Percentiles rank a stretch among this genome's conserved stretches.
phyloP scores from a whole-genome alignment of 2,329 filamentous ascomycete genomes.

The Dissoconium aciculare region DNA sequence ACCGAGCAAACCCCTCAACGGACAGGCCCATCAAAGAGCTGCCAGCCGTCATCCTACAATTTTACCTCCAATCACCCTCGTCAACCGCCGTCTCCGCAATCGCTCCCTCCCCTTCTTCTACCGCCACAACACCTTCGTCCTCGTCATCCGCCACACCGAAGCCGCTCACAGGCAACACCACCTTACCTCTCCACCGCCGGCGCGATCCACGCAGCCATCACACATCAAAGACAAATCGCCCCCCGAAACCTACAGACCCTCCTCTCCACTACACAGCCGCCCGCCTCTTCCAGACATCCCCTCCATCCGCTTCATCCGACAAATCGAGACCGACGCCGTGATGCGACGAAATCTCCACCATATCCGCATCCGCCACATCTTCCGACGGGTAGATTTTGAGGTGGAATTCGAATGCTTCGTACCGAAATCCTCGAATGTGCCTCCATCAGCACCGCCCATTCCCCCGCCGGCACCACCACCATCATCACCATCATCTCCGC shows the following conservation, averaged over 20 bases:
- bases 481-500: too few relatives aligned
- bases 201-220: neutral
- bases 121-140: constrained; percentile 6
- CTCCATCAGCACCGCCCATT: too few relatives aligned
- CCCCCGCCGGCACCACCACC: too few relatives aligned
- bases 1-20: too few relatives aligned
- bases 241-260: too few relatives aligned
- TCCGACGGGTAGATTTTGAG: constrained; percentile 8
- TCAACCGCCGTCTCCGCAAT: constrained; percentile 6
- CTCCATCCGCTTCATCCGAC: neutral
- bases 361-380: constrained; percentile 8
- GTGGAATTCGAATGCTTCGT: neutral
- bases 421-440: neutral
- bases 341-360: constrained; percentile 5
- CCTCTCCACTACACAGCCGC: too few relatives aligned
- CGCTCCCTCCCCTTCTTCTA: constrained; percentile 9
- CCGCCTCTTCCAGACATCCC: too few relatives aligned
- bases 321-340: constrained; percentile 1
- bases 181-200: neutral
- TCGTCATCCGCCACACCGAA: constrained; percentile 5
- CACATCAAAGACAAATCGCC: too few relatives aligned
- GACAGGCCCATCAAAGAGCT: too few relatives aligned
- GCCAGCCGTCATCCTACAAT: too few relatives aligned
- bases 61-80: constrained; percentile 6
- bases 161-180: constrained; percentile 3